Conservation (phyloP, 2,329 filamentous ascomycete species). For the Aspergillus terreus region DNA sequence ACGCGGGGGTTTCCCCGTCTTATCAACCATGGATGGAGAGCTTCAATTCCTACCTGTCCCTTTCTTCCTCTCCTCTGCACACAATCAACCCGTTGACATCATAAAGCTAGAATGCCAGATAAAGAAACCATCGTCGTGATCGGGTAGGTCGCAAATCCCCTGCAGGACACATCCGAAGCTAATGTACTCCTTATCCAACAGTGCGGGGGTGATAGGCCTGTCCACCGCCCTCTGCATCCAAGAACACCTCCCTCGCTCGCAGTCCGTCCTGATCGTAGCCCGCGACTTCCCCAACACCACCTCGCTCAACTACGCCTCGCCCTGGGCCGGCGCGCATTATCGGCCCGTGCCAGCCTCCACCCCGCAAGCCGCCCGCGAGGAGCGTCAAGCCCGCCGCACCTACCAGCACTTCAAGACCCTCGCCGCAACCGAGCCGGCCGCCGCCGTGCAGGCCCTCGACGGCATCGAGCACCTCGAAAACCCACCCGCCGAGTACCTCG, state of each 20-base stretch:
- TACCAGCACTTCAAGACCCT: constrained; percentile 36
- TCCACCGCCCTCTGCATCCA: constrained; percentile 34
- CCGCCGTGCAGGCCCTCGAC: constrained; percentile 35
- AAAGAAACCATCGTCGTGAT: constrained; percentile 36
- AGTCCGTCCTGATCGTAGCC: constrained; percentile 38
- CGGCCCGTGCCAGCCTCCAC: constrained; percentile 41
- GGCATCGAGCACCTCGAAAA: constrained; percentile 43
- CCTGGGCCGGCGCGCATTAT: constrained; percentile 47
- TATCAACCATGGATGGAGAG: not conserved
- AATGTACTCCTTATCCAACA: constrained; percentile 10
- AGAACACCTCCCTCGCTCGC: constrained; percentile 22
- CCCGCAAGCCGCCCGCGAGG: constrained; percentile 34
- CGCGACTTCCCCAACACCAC: constrained; percentile 37
- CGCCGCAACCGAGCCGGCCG: constrained; percentile 29
- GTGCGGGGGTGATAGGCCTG: constrained; percentile 40
- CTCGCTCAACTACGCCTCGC: constrained; percentile 44
- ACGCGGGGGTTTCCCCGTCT: not conserved
- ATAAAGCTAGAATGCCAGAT: constrained; percentile 16
- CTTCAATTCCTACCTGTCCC: not conserved
- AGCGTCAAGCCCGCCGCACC: constrained; percentile 35
- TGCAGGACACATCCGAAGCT: not conserved
- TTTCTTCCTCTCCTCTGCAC: not conserved
- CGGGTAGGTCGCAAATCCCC: constrained; percentile 24
- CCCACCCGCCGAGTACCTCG: constrained; percentile 34
- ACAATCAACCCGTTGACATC: not conserved